A percentile compares a stretch with the other conserved stretches of the same genome.
Evolutionary conservation across 2,329 filamentous ascomycete genomes (phyloP).

Genomic region (Trichoderma sp.): DNA sequence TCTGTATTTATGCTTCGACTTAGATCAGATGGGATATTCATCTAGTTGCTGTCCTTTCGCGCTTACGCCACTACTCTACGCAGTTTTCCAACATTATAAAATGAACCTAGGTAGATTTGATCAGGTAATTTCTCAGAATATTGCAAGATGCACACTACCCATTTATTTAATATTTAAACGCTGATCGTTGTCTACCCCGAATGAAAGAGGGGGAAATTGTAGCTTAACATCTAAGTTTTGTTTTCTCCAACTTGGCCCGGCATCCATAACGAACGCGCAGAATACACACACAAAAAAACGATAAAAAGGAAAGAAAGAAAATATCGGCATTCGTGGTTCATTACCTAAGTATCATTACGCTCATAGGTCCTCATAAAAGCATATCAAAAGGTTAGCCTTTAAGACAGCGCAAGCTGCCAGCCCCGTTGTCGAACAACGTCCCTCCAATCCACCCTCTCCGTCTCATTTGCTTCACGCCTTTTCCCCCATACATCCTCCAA

Average conservation of each 20-base stretch:
- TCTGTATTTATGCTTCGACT: no score
- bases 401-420: conserved; percentile 2
- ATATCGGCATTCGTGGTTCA: not conserved
- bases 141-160: not conserved
- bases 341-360: not conserved
- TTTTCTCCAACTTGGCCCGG: not conserved
- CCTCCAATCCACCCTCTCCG: not conserved
- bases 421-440: not conserved
- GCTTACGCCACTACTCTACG: no score
- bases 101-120: no score
- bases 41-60: no score
- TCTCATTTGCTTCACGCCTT: not conserved
- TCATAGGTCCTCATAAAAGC: not conserved
- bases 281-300: no score
- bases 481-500: not conserved
- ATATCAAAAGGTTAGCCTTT: not conserved
- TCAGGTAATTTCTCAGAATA: no score
- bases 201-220: not conserved
- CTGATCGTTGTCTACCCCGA: not conserved
- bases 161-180: not conserved
- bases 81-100: no score
- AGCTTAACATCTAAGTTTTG: not conserved
- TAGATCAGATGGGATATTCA: no score
- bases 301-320: no score
- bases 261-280: not conserved